These are phyloP conservation scores for Ogataea methanolica DNA, from an alignment of 805 yeast genomes.

Conservation along the genomic window DNA sequence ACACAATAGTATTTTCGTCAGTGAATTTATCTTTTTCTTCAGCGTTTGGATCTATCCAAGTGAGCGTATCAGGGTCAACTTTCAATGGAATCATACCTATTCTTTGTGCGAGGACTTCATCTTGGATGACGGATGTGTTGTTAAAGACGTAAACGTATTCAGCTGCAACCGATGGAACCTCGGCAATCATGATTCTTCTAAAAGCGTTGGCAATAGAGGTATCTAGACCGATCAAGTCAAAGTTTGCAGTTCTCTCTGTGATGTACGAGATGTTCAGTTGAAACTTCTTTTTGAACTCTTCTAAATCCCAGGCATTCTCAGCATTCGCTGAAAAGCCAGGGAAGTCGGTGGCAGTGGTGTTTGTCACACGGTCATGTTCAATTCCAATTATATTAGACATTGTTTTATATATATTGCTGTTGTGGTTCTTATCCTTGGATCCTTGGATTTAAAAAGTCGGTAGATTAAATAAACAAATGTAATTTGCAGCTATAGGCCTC, in stretches of 20 bases:
- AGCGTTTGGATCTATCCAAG: slow-evolving; percentile 71
- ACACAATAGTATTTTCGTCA: slow-evolving; percentile 84
- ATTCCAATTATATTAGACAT: slow-evolving; percentile 69
- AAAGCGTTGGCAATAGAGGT: slow-evolving; percentile 95
- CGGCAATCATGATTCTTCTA: slow-evolving; percentile 94
- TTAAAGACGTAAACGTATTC: slow-evolving; percentile 87
- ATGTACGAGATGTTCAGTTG: slow-evolving; percentile 63
- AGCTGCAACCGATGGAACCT: slow-evolving; percentile 94
- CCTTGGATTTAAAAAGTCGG: too few relatives aligned
- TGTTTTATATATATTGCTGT: neutral
- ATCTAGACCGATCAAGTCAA: slow-evolving; percentile 82
- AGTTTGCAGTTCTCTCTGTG: slow-evolving; percentile 70
- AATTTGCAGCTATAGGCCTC: neutral
- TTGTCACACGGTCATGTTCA: slow-evolving; percentile 87
- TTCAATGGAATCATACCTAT: slow-evolving; percentile 88
- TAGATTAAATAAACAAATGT: too few relatives aligned
- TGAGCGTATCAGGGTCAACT: slow-evolving; percentile 82
- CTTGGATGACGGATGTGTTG: slow-evolving; percentile 95
- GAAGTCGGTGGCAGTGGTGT: slow-evolving; percentile 84
- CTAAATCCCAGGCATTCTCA: slow-evolving; percentile 78
- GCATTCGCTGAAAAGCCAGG: slow-evolving; percentile 72
- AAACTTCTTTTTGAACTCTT: slow-evolving; percentile 64
- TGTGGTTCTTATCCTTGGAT: too few relatives aligned
- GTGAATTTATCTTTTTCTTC: slow-evolving; percentile 69
- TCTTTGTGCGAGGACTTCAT: slow-evolving; percentile 94